A percentile compares a stretch with the other conserved stretches of the same genome.
Evolutionary conservation across 345 rosid species (phyloP).

Genomic region (Eucalyptus victrix): DNA sequence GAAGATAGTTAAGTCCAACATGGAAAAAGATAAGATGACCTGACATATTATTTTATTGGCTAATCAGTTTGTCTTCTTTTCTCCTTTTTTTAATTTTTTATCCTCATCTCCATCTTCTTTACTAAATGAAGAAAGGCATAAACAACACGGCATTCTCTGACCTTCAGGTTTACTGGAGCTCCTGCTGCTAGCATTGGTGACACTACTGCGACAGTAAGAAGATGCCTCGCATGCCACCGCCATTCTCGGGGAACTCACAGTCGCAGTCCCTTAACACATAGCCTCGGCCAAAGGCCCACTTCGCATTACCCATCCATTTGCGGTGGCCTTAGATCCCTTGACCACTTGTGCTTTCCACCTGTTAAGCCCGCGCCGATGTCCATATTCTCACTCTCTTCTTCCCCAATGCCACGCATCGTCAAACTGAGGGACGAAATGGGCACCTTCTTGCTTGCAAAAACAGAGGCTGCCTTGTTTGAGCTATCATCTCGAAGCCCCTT

Average conservation of each 20-base stretch:
- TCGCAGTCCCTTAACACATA: neutral
- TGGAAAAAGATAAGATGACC: neutral
- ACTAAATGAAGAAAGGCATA: neutral
- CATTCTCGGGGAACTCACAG: neutral
- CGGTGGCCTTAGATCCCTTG: neutral
- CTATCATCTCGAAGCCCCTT: neutral
- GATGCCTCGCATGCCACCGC: neutral
- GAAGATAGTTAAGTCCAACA: neutral
- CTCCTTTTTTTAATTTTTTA: neutral
- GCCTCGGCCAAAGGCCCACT: neutral
- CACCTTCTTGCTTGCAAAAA: neutral
- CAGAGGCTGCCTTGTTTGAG: neutral
- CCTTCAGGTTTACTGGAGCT: neutral
- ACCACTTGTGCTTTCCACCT: neutral
- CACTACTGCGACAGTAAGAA: neutral
- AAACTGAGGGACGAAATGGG: neutral
- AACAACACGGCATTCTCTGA: neutral
- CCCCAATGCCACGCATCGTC: neutral
- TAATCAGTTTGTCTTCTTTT: neutral
- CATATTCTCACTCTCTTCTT: neutral
- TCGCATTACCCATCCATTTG: neutral
- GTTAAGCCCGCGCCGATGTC: neutral
- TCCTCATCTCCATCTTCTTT: neutral
- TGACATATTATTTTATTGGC: neutral
- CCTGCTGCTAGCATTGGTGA: neutral